phyloP scores from a whole-genome alignment of 441 rosid species.

The Theobroma grandiflorum region DNA sequence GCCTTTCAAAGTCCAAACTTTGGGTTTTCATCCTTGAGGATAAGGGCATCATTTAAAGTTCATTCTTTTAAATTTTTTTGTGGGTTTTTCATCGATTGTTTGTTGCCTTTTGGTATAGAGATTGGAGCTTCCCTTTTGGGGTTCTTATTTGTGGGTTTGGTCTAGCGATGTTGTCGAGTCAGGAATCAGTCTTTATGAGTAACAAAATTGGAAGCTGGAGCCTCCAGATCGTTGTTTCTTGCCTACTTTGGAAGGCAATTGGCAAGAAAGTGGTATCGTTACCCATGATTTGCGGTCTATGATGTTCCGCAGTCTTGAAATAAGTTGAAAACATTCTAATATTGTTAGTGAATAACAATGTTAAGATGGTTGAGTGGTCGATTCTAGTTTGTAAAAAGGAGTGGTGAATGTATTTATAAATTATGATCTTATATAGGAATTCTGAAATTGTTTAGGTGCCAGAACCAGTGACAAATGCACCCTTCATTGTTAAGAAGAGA shows the following conservation, averaged over 20 bases:
- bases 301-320: background rate
- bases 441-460: background rate
- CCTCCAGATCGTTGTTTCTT: background rate
- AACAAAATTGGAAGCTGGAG: background rate
- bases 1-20: background rate
- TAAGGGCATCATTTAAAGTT: background rate
- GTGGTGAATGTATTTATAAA: background rate
- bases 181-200: background rate
- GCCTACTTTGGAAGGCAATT: background rate
- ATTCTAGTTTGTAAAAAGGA: background rate
- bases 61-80: background rate
- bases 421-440: no score
- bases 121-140: background rate
- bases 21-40: background rate
- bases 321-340: background rate
- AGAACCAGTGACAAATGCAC: no score
- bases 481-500: background rate
- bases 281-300: background rate
- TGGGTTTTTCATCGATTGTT: slow-evolving; percentile 14
- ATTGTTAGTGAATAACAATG: background rate
- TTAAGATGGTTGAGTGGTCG: background rate
- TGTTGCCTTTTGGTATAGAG: background rate
- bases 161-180: background rate
- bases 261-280: background rate
- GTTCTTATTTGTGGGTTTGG: background rate